Evolutionary conservation across 768 basidiomycete species (phyloP), one percentile per base, ranked within the genome.

Genomic region (Phaffia tasmanica): DNA sequence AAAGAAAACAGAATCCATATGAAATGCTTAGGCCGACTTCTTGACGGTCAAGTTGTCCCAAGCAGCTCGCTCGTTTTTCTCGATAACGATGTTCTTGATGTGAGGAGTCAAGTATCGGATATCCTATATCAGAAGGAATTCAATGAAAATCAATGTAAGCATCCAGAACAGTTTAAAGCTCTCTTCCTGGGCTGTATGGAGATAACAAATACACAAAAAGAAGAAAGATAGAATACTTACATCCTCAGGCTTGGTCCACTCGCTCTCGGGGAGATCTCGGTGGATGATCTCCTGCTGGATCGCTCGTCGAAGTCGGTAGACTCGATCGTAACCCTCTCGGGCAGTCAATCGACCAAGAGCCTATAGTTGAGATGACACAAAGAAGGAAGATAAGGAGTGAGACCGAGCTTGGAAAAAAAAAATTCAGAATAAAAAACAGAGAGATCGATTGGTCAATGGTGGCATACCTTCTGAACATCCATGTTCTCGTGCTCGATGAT

Each of bases 251-350:
- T 81, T 83, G 58, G 81, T 79, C 90, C 89, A 92, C 75, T 90
- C 80, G 23, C 85, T 85, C 76, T 88, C 86, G 68, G 89, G 83
- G 21, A 98, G 82, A 30, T 84, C 81, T 59, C 83, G 81, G 78
- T 97, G 93, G 56, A 88, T 77, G 65, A 90, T 81, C 65, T 85
- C 86, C 64, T 83, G 81, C 63, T 94, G 90, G 46, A 83, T 83
- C 29, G 88, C 86, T n/a, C 84, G 79, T 76, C 90, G 89, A 76
- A 93, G 79, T 70, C 95, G 88, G 83, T 80, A 95, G 65, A 84
- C 84, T 69, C 95, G 89, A 81, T 95, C 93, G 78, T 92, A 97
- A 46, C 80, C 75, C 79, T 97, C 85, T 57, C 83, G 81, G 42
- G 83, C 81, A 56, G 88, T 84, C 74, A 99, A 79, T 73, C 94